Evolutionary conservation across 2,329 filamentous ascomycete genomes (phyloP).

Genomic region (Epichloe gansuensis): DNA sequence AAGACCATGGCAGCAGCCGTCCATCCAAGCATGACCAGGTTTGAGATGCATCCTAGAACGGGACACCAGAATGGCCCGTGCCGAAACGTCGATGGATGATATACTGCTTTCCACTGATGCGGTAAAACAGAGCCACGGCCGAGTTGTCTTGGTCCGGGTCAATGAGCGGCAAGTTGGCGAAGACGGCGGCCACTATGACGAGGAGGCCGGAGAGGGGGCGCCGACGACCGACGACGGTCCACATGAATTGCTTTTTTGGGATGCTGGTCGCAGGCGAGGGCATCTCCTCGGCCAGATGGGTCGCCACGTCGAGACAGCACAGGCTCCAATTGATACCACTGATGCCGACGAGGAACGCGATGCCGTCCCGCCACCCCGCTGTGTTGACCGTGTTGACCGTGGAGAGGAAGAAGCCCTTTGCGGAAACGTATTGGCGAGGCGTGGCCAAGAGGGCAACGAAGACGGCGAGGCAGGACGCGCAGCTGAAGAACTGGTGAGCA

Average conservation of each 20-base stretch:
- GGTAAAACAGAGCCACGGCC: slow-evolving; percentile 12
- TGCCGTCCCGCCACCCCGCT: slow-evolving; percentile 14
- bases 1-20: slow-evolving; percentile 12
- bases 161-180: slow-evolving; percentile 8
- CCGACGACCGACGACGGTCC: slow-evolving; percentile 12
- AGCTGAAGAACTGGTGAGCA: slow-evolving; percentile 14
- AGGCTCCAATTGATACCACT: slow-evolving; percentile 16
- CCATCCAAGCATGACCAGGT: slow-evolving; percentile 15
- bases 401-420: slow-evolving; percentile 12
- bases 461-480: slow-evolving; percentile 11
- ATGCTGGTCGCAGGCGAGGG: slow-evolving; percentile 13
- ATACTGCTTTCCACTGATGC: slow-evolving; percentile 13
- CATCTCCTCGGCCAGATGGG: slow-evolving; percentile 18
- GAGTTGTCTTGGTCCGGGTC: slow-evolving; percentile 11
- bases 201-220: slow-evolving; percentile 3
- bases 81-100: too few species aligned
- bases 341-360: slow-evolving; percentile 18
- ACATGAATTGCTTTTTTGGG: slow-evolving; percentile 6
- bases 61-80: slow-evolving; percentile 12
- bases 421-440: slow-evolving; percentile 8
- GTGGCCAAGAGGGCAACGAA: slow-evolving; percentile 15
- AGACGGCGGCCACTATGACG: too few species aligned
- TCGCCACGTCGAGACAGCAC: slow-evolving; percentile 16
- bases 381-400: slow-evolving; percentile 14
- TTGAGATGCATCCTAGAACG: slow-evolving; percentile 13